phyloP scores from a whole-genome alignment of 768 basidiomycete species.

The Kwoniella bestiolae region DNA sequence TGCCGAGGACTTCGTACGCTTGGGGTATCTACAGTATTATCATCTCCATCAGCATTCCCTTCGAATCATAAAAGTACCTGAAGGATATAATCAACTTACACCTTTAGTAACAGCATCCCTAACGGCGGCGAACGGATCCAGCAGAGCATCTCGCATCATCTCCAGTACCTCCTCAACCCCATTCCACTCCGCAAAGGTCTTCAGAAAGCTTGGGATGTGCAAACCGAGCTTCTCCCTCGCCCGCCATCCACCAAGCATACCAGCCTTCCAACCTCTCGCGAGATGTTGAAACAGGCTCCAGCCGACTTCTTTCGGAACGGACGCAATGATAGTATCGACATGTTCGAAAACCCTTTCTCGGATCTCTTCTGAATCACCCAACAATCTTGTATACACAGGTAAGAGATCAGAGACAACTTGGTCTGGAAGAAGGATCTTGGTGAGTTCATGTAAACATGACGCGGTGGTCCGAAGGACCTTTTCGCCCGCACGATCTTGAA shows the following conservation, averaged over 20 bases:
- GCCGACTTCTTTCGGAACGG: constrained; percentile 63
- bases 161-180: constrained; percentile 62
- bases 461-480: constrained; percentile 80
- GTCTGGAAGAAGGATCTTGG: constrained; percentile 77
- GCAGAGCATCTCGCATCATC: constrained; percentile 68
- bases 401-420: constrained; percentile 72
- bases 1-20: constrained; percentile 43
- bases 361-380: constrained; percentile 68
- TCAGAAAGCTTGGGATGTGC: constrained; percentile 63
- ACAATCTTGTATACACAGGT: constrained; percentile 67
- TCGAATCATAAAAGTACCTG: not conserved
- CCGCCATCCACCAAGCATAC: constrained; percentile 72
- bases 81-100: constrained; percentile 61
- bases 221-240: constrained; percentile 73
- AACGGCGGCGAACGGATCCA: constrained; percentile 82
- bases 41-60: not conserved
- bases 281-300: constrained; percentile 60
- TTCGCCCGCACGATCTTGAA: constrained; percentile 66
- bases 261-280: constrained; percentile 65
- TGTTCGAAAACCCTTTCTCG: constrained; percentile 73
- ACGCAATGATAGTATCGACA: constrained; percentile 64
- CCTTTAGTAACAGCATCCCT: constrained; percentile 71
- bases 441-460: constrained; percentile 85
- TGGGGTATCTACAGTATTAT: constrained; percentile 33
- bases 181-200: constrained; percentile 59